These are phyloP conservation scores for Arthrobotrys megalospora DNA, from an alignment of 2,329 filamentous ascomycete species.

Conservation along the genomic window DNA sequence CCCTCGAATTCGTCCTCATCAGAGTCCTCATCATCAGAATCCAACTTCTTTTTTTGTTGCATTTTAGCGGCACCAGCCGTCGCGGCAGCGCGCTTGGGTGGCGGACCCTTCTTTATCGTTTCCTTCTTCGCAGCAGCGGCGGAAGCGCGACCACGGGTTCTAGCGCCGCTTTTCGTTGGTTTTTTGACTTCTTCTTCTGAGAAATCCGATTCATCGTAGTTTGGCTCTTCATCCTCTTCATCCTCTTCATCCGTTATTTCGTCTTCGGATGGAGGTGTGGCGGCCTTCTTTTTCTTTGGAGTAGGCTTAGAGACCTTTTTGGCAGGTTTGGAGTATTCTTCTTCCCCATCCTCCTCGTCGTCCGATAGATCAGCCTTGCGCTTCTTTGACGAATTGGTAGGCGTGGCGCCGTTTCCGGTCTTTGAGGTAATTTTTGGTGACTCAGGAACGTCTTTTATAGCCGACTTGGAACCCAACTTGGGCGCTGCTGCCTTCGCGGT, in stretches of 20 bases:
- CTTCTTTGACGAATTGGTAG: constrained; percentile 37
- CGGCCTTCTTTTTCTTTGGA: constrained; percentile 53
- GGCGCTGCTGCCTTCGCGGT: constrained; percentile 30
- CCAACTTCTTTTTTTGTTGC: constrained; percentile 35
- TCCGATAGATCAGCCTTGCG: constrained; percentile 62
- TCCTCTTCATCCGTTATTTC: constrained; percentile 31
- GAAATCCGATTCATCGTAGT: constrained; percentile 51
- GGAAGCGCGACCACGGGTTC: constrained; percentile 37
- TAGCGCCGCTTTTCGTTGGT: constrained; percentile 25
- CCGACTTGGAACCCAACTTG: neutral
- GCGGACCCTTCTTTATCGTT: constrained; percentile 39
- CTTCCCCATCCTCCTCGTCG: constrained; percentile 62
- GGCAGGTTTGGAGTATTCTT: constrained; percentile 34
- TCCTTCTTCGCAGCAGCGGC: constrained; percentile 48
- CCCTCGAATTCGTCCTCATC: constrained; percentile 25
- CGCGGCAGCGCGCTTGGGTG: constrained; percentile 48
- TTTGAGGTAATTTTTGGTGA: constrained; percentile 8
- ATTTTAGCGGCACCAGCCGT: constrained; percentile 33
- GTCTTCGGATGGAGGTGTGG: constrained; percentile 47
- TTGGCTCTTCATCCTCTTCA: constrained; percentile 16
- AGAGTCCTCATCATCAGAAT: constrained; percentile 36
- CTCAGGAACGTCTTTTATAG: constrained; percentile 18
- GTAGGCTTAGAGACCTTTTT: constrained; percentile 47
- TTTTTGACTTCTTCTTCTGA: constrained; percentile 44
- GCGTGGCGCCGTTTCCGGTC: constrained; percentile 32